These are phyloP conservation scores for Metrosideros polymorpha DNA, from an alignment of 441 rosid species.

Conservation along the genomic window DNA sequence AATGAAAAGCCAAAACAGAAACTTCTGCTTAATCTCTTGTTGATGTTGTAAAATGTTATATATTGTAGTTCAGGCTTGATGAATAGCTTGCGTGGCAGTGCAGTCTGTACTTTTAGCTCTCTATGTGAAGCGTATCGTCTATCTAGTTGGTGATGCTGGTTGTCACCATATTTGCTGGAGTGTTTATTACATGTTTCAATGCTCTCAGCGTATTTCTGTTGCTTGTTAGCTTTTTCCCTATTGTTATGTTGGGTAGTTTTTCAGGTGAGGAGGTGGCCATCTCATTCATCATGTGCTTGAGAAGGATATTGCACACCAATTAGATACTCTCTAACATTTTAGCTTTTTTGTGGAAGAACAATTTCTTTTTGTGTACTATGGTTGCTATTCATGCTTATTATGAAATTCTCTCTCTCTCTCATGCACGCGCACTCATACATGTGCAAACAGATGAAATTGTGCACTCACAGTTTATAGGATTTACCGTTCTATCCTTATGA, in stretches of 20 bases:
- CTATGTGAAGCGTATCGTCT: background rate
- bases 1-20: background rate
- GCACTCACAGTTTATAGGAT: background rate
- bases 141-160: background rate
- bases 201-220: background rate
- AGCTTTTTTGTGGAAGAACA: background rate
- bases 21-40: background rate
- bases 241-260: background rate
- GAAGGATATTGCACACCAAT: background rate
- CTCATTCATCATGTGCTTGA: background rate
- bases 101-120: background rate
- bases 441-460: background rate
- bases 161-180: background rate
- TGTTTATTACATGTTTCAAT: background rate
- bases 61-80: background rate
- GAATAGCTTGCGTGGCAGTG: background rate
- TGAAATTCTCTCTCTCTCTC: background rate
- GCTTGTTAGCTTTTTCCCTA: background rate
- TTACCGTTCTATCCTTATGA: background rate
- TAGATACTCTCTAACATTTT: background rate
- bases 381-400: background rate
- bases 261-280: background rate
- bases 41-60: background rate
- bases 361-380: background rate
- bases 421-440: rapidly evolving